Percentiles rank a stretch among this genome's conserved stretches.
phyloP scores from a whole-genome alignment of 371 early-diverging fungal species.

The Coemansia sp. region DNA sequence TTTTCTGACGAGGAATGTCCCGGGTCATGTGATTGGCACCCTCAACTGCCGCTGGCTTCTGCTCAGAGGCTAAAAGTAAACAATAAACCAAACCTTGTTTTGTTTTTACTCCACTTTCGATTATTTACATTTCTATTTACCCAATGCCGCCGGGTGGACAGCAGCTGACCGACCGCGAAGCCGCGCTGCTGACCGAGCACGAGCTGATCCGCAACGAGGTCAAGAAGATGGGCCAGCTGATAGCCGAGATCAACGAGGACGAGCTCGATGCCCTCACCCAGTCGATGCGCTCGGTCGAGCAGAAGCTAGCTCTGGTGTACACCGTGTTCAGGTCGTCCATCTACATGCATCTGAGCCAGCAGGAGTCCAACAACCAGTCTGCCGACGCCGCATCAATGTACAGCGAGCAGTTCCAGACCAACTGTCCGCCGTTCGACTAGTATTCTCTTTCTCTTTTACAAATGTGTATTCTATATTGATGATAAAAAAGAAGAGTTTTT shows the following conservation, averaged over 20 bases:
- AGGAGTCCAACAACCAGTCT: constrained; percentile 21
- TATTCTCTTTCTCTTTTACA: neutral
- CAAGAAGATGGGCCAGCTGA: constrained; percentile 42
- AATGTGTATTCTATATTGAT: no score
- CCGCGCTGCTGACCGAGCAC: constrained; percentile 47
- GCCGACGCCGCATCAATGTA: constrained; percentile 24
- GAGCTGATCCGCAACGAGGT: constrained; percentile 49
- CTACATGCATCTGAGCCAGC: constrained; percentile 46
- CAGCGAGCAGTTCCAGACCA: constrained; percentile 45
- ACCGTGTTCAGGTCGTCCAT: constrained; percentile 49
- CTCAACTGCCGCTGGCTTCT: no score
- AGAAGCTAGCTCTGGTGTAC: constrained; percentile 46
- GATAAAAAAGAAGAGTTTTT: no score
- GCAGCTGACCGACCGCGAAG: constrained; percentile 44
- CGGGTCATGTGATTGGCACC: no score
- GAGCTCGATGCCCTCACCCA: constrained; percentile 49
- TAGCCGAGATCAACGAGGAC: constrained; percentile 46
- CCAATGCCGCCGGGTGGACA: constrained; percentile 35
- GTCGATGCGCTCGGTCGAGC: constrained; percentile 50
- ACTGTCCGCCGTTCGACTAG: constrained; percentile 48
- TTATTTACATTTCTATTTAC: neutral
- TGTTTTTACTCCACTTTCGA: neutral
- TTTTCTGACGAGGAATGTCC: no score
- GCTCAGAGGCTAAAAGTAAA: neutral
- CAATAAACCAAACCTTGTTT: neutral